These are phyloP conservation scores for Beauveria australis DNA, from an alignment of 2,329 filamentous ascomycete species.

Conservation along the genomic window DNA sequence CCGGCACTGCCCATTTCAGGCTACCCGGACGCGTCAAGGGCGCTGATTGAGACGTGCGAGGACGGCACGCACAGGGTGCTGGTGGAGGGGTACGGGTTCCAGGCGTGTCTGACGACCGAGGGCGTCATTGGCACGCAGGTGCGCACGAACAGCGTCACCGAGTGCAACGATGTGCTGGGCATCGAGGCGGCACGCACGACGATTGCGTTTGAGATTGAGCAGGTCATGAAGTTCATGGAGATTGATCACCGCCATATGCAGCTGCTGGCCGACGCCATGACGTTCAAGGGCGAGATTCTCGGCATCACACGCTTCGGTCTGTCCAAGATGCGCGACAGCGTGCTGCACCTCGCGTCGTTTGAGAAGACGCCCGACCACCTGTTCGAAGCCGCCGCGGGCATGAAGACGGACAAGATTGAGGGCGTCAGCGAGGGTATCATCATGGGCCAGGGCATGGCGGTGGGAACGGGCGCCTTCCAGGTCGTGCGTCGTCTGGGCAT, in stretches of 20 bases:
- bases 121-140: slow-evolving; percentile 74
- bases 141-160: slow-evolving; percentile 81
- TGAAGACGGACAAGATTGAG: slow-evolving; percentile 87
- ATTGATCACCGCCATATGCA: slow-evolving; percentile 99
- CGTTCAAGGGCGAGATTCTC: slow-evolving; percentile 92
- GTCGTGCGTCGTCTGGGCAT: slow-evolving; percentile 73
- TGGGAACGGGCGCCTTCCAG: slow-evolving; percentile 89
- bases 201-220: slow-evolving; percentile 79
- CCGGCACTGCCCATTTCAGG: slow-evolving; percentile 83
- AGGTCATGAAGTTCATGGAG: slow-evolving; percentile 88
- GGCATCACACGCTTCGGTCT: slow-evolving; percentile 95
- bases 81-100: slow-evolving; percentile 90
- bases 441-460: slow-evolving; percentile 87
- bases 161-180: slow-evolving; percentile 76
- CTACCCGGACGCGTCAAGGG: slow-evolving; percentile 75
- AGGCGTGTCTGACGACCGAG: slow-evolving; percentile 84
- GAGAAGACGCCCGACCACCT: slow-evolving; percentile 98
- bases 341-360: slow-evolving; percentile 89
- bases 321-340: slow-evolving; percentile 91
- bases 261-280: slow-evolving; percentile 95
- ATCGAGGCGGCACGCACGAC: slow-evolving; percentile 90
- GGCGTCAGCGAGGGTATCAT: slow-evolving; percentile 97
- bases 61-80: slow-evolving; percentile 63
- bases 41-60: slow-evolving; percentile 79
- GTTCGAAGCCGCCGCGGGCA: slow-evolving; percentile 86